These are phyloP conservation scores for Phytopythium litorale DNA, from an alignment of 352 stramenopile genomes.

Conservation along the genomic window DNA sequence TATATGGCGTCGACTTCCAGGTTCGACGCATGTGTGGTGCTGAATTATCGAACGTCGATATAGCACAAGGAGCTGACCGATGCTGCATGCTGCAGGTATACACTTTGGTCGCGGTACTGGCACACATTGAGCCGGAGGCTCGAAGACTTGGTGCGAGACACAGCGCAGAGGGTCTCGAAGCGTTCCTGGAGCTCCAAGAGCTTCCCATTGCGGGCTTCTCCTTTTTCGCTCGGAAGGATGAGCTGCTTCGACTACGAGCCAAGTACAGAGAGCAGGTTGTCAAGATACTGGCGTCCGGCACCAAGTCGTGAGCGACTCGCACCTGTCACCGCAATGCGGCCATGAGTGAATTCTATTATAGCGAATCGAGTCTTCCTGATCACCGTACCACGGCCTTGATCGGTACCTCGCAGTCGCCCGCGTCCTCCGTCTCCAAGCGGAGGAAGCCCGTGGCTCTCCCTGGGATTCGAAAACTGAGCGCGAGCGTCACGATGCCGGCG, in stretches of 20 bases:
- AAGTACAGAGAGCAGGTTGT: conserved; percentile 43
- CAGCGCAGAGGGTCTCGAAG: conserved; percentile 16
- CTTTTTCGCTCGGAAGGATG: conserved; percentile 30
- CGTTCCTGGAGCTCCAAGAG: conserved; percentile 33
- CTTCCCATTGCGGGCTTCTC: conserved; percentile 43
- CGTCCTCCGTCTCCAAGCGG: conserved; percentile 47
- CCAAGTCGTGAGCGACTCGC: neutral
- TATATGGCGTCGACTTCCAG: conserved; percentile 61
- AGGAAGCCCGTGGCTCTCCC: conserved; percentile 40
- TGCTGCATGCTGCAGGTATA: conserved; percentile 32
- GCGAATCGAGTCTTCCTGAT: neutral
- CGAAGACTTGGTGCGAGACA: conserved; percentile 22
- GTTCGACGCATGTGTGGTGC: conserved; percentile 10
- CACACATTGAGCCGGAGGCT: conserved; percentile 44
- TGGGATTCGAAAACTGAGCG: conserved; percentile 53
- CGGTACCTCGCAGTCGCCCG: conserved; percentile 39
- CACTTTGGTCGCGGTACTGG: conserved; percentile 35
- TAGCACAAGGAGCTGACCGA: neutral
- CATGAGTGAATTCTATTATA: neutral
- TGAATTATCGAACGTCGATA: neutral
- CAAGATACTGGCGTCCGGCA: conserved; percentile 11
- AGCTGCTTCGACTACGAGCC: conserved; percentile 46
- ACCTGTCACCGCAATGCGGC: neutral
- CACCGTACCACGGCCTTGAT: conserved; percentile 51
- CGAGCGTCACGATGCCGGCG: conserved; percentile 53